phyloP scores from a whole-genome alignment of 164 flowering plant species.

The Macadamia tetraphylla region DNA sequence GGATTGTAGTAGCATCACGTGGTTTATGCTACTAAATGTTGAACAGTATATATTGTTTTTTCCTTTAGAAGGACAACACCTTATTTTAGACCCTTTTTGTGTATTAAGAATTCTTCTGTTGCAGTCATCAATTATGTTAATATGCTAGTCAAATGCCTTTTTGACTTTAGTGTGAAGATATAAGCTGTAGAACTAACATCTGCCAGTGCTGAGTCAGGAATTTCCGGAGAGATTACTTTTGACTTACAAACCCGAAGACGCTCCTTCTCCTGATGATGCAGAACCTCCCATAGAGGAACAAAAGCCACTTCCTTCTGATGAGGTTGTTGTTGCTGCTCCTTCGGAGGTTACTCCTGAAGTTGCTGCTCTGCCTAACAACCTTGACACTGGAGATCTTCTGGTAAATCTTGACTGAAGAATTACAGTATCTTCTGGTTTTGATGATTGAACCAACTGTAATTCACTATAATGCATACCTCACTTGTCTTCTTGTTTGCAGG shows the following conservation, averaged over 20 bases:
- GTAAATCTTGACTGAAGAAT: conserved; percentile 27
- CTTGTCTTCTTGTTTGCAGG: conserved; percentile 33
- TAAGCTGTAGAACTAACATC: conserved; percentile 12
- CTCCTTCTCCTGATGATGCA: conserved; percentile 40
- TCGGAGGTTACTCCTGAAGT: conserved; percentile 24
- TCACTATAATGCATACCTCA: conserved; percentile 1
- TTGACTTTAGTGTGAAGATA: background rate
- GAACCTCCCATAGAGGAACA: conserved; percentile 42
- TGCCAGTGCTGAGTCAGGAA: conserved; percentile 37
- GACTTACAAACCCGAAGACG: conserved; percentile 82
- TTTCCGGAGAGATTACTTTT: conserved; percentile 77
- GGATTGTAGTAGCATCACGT: background rate
- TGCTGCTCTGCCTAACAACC: conserved; percentile 28
- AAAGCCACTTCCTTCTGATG: conserved; percentile 30
- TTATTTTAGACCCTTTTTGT: background rate
- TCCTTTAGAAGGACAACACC: background rate
- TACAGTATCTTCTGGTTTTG: background rate
- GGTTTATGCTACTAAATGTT: background rate
- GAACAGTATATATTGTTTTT: background rate
- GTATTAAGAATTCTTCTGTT: background rate
- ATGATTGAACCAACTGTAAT: background rate
- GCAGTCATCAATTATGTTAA: background rate
- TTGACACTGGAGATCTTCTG: conserved; percentile 79
- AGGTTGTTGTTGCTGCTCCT: conserved; percentile 23
- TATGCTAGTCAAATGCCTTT: background rate